Evolutionary conservation across 2,329 filamentous ascomycete species (phyloP), one percentile per base, ranked within the genome.

Genomic region (Aspergillus sp.): DNA sequence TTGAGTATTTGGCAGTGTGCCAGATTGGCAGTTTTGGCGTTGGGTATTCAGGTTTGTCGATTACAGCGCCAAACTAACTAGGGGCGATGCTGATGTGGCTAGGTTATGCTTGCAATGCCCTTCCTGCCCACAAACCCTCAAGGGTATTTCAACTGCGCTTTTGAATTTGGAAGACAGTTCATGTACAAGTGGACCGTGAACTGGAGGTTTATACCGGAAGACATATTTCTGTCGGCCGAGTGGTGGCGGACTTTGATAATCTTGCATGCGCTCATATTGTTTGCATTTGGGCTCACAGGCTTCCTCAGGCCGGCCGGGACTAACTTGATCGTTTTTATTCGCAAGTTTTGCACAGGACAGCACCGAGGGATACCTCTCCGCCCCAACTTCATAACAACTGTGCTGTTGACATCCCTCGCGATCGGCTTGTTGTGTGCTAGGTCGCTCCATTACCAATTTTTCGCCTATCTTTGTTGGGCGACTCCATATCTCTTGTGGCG

Each of bases 151-250:
- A 85, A 86, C 51, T 85, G 91, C 65, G 93, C 95, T 0, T 99
- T 99, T 74, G 93, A 99, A 79, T 84, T 99, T 61, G 93, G 91
- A 51, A 85, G 95, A 58, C 88, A 92, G 69, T 99, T 99, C 79
- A 84, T 97, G 70, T 98, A 94, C 83, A 93, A 94, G 79, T 99
- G 95, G 95, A 99, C 95, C 0, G 95, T 99, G 68, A 99, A 99
- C 77, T 99, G 95, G 95, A 88, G 93, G 57, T 98, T 98, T 75
- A 79, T 97, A n/a, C 89, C 91, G 17, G 93, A 97, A 77, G 86
- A 91, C 7, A 77, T 81, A 0, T 99, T 99, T 71, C 84, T 96
- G 51, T 90, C 87, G 68, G 85, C 81, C 62, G 74, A 80, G 2
- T 96, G 97, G 73, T 87, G 92, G 28, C 69, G 89, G 19, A 76